These are phyloP conservation scores for Debaryomyces tyrocola DNA, from an alignment of 805 yeast genomes.

Conservation along the genomic window DNA sequence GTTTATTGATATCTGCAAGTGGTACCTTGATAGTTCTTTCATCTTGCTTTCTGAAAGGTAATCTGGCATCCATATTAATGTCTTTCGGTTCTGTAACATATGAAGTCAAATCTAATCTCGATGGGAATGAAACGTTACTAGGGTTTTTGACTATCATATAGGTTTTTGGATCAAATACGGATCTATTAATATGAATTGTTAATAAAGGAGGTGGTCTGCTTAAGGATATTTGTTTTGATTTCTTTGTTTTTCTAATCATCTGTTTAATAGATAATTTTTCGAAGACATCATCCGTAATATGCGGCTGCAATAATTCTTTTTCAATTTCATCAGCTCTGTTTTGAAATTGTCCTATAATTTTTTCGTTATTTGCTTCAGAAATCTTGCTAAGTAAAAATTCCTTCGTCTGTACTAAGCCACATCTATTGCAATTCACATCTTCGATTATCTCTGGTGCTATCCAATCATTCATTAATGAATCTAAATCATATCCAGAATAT, in stretches of 20 bases:
- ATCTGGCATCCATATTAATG: slow-evolving; percentile 77
- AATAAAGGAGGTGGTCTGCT: slow-evolving; percentile 82
- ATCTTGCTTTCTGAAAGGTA: slow-evolving; percentile 67
- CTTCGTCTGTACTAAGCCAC: slow-evolving; percentile 68
- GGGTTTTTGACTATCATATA: slow-evolving; percentile 82
- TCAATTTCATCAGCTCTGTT: slow-evolving; percentile 31
- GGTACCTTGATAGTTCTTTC: slow-evolving; percentile 15
- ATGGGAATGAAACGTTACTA: slow-evolving; percentile 77
- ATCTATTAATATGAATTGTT: slow-evolving; percentile 86
- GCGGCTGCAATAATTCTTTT: slow-evolving; percentile 58
- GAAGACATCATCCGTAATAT: slow-evolving; percentile 78
- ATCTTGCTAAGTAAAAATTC: slow-evolving; percentile 51
- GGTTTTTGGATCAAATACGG: slow-evolving; percentile 86
- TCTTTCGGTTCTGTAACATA: slow-evolving; percentile 70
- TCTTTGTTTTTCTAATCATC: slow-evolving; percentile 71
- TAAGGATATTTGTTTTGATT: slow-evolving; percentile 79
- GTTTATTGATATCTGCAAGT: background rate
- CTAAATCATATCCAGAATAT: slow-evolving; percentile 36
- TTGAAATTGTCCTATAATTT: slow-evolving; percentile 27
- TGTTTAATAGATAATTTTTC: slow-evolving; percentile 71
- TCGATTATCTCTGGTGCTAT: slow-evolving; percentile 80
- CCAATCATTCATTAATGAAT: slow-evolving; percentile 64
- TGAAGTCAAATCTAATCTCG: slow-evolving; percentile 61
- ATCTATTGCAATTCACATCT: slow-evolving; percentile 92
- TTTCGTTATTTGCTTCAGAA: slow-evolving; percentile 40